Percentiles rank a stretch among this genome's conserved stretches.
These are phyloP conservation scores for Plantago coronopus DNA, from an alignment of 305 asterid genomes.

Conservation along the genomic window DNA sequence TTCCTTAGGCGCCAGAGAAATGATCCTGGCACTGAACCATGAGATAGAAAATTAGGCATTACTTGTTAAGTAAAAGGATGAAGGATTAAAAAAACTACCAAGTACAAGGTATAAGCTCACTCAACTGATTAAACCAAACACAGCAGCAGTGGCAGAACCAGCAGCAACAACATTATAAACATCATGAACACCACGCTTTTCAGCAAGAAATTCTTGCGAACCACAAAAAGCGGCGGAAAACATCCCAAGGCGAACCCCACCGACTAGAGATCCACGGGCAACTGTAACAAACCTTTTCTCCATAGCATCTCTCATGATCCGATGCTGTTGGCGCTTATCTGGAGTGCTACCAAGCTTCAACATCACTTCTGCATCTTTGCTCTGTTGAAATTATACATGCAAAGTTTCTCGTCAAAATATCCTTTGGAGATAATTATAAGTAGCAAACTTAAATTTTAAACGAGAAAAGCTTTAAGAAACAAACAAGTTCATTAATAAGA, in stretches of 20 bases:
- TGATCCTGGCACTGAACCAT: constrained; percentile 82
- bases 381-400: constrained; percentile 41
- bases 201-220: constrained; percentile 77
- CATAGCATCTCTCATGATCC: constrained; percentile 95
- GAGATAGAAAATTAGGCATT: constrained; percentile 21
- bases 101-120: constrained; percentile 23
- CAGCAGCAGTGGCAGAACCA: constrained; percentile 91
- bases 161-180: constrained; percentile 79
- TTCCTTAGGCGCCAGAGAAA: constrained; percentile 80
- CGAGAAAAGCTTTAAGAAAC: neutral
- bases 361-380: constrained; percentile 96
- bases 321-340: constrained; percentile 89
- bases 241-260: constrained; percentile 94
- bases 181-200: constrained; percentile 80
- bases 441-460: neutral
- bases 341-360: constrained; percentile 91
- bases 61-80: constrained; percentile 19
- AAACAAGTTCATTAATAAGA: neutral
- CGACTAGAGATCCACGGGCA: constrained; percentile 88
- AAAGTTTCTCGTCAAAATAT: constrained; percentile 20
- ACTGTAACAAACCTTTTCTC: constrained; percentile 86
- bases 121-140: constrained; percentile 84
- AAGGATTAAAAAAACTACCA: constrained; percentile 2
- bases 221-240: constrained; percentile 81
- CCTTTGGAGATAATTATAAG: constrained; percentile 11